Base-by-base conservation (phyloP, 2,329 filamentous ascomycete species). In the Curvularia lunata region DNA sequence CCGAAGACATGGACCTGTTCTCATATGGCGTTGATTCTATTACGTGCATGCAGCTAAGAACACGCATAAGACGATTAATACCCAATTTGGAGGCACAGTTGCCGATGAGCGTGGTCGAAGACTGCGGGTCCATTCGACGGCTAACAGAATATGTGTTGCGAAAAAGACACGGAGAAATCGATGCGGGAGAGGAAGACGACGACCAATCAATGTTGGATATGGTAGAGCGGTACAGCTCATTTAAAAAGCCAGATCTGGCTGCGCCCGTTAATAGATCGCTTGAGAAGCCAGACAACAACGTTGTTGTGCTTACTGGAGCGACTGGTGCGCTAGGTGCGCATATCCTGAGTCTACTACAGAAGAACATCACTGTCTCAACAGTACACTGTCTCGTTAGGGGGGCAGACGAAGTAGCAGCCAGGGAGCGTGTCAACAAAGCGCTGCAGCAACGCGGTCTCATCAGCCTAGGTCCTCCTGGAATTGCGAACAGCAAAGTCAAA, bases 11-110 rank as follows among this genome's bases (percentile, higher is more conserved):
- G 2, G 85, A 88, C 64, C 71, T 89, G 1, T 88, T 85, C 61
- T 78, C 79, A 0, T 82, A 82, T 60, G 86, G 86, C 0, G 80
- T 89, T 0, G 86, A 89, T 67, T 89, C 87, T 0, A 81, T 85
- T 1, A 80, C 82, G 0, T 84, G 82, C 51, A 82, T 86, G 58
- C 83, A 83, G 53, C 80, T 88, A 19, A 74, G 83, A 16, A 69
- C 71, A 32, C 70, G 71, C 10, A 61, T 81, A 9, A 69, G 68
- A 30, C 64, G 66, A 41, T 62, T 81, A 5, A 63, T 80, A n/a
- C 75, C 75, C 1, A 51, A 70, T 8, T 65, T 62, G 40, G 51
- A 71, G n/a, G 60, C 66, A 27, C 65, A 73, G 0, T 66, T 88
- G 1, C 84, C 86, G 0, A 75, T 84, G 58, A 88, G 85, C 56